Percentiles rank a stretch among this genome's conserved stretches.
These are phyloP conservation scores for Linnemannia elongata DNA, from an alignment of 192 early-diverging fungal species.

Conservation along the genomic window DNA sequence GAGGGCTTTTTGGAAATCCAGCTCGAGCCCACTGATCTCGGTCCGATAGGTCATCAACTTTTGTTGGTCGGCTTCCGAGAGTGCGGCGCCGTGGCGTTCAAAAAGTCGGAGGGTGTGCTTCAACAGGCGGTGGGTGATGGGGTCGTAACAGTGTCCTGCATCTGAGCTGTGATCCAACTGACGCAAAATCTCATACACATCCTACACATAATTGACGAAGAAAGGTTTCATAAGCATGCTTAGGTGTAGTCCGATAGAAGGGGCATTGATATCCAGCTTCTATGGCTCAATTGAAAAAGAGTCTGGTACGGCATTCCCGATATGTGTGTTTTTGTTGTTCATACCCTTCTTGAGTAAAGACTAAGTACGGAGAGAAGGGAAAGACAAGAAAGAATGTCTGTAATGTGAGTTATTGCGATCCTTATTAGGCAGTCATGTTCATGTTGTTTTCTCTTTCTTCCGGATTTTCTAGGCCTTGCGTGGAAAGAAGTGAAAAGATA, in stretches of 20 bases:
- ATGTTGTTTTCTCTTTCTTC: background rate
- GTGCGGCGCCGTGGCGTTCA: constrained; percentile 78
- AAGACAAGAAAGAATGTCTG: background rate
- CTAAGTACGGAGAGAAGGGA: background rate
- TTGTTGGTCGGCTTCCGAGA: constrained; percentile 71
- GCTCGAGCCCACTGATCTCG: constrained; percentile 75
- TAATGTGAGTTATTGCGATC: background rate
- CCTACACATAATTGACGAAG: constrained; percentile 43
- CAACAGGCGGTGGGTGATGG: constrained; percentile 79
- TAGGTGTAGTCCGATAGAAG: background rate
- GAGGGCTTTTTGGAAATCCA: constrained; percentile 80
- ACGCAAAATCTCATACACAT: constrained; percentile 72
- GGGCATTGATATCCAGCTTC: background rate
- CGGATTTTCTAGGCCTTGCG: background rate
- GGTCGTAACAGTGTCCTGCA: constrained; percentile 53
- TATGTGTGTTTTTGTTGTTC: background rate
- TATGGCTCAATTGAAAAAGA: background rate
- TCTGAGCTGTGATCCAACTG: constrained; percentile 64
- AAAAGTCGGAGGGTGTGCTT: constrained; percentile 76
- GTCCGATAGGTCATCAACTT: constrained; percentile 74
- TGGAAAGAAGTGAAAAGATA: constrained; percentile 54
- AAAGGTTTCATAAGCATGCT: background rate
- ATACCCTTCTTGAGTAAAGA: constrained; percentile 41
- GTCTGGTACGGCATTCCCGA: background rate
- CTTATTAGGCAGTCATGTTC: background rate